Percentiles rank a stretch among this genome's conserved stretches.
Evolutionary conservation across 352 stramenopile genomes (phyloP).

Genomic region (Globisporangium lucens): DNA sequence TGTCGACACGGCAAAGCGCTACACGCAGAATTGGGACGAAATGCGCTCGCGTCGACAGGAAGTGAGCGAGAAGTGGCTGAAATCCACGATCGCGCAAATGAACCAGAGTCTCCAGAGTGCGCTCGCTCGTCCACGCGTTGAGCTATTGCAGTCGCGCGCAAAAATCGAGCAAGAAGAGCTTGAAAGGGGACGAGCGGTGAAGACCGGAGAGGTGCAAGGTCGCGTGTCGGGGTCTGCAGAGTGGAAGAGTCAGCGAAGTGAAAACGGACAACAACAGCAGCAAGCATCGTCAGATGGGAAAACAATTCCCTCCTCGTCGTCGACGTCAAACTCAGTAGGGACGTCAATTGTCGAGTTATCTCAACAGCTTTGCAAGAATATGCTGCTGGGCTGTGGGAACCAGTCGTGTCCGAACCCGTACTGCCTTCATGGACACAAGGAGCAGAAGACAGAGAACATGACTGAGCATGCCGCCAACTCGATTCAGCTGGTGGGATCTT

Average conservation of each 20-base stretch:
- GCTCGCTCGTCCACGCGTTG: slow-evolving; percentile 28
- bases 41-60: slow-evolving; percentile 60
- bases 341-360: slow-evolving; percentile 26
- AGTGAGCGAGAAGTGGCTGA: slow-evolving; percentile 65
- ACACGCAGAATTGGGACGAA: slow-evolving; percentile 67
- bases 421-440: slow-evolving; percentile 25
- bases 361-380: slow-evolving; percentile 43
- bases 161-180: slow-evolving; percentile 51
- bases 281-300: background rate
- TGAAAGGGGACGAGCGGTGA: slow-evolving; percentile 23
- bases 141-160: slow-evolving; percentile 35
- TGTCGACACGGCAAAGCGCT: slow-evolving; percentile 86
- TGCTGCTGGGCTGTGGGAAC: slow-evolving; percentile 43
- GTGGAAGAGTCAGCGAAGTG: slow-evolving; percentile 68
- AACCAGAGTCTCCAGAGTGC: slow-evolving; percentile 37
- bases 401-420: slow-evolving; percentile 37
- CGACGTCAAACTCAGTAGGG: background rate
- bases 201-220: slow-evolving; percentile 53
- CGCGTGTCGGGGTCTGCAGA: slow-evolving; percentile 76
- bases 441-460: background rate
- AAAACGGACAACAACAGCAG: slow-evolving; percentile 40
- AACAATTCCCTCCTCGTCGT: background rate
- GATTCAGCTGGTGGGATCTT: slow-evolving; percentile 39
- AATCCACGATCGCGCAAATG: slow-evolving; percentile 45
- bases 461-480: slow-evolving; percentile 40